A percentile compares a stretch with the other conserved stretches of the same genome.
phyloP scores from a whole-genome alignment of 2,329 filamentous ascomycete species.

The Cercospora beticola region DNA sequence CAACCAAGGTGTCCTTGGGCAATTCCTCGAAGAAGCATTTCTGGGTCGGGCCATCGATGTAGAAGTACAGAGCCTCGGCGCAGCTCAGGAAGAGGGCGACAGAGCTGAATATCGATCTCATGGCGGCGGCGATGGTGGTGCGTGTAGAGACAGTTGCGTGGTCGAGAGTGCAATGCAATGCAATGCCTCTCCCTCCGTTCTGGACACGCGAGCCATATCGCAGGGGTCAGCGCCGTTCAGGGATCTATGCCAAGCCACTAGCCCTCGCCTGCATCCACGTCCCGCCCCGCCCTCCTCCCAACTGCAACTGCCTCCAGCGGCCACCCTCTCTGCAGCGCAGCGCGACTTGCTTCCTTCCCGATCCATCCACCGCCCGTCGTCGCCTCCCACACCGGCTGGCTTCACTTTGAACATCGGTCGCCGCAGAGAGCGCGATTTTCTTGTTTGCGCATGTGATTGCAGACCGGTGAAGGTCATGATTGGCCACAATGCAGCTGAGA shows the following conservation, averaged over 20 bases:
- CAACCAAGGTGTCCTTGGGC: slow-evolving; percentile 93
- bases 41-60: slow-evolving; percentile 77
- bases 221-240: slow-evolving; percentile 7
- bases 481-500: slow-evolving; percentile 5
- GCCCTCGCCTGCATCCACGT: background rate
- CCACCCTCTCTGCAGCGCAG: background rate
- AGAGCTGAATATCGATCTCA: slow-evolving; percentile 32
- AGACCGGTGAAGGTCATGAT: slow-evolving; percentile 1
- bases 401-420: background rate
- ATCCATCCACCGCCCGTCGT: background rate
- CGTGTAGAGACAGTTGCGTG: background rate
- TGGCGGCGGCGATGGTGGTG: slow-evolving; percentile 17
- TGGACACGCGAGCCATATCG: slow-evolving; percentile 14
- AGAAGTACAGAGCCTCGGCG: slow-evolving; percentile 89
- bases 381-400: background rate
- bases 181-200: slow-evolving; percentile 4
- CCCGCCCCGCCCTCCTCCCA: background rate
- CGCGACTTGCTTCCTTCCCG: background rate
- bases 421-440: background rate
- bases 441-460: background rate
- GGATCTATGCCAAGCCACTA: slow-evolving; percentile 4
- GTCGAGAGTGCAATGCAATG: background rate
- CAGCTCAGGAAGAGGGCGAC: slow-evolving; percentile 50
- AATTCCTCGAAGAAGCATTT: slow-evolving; percentile 99
- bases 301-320: background rate